Conservation (phyloP, 148 eudicot genomes). For the Heliamphora exappendiculata region DNA sequence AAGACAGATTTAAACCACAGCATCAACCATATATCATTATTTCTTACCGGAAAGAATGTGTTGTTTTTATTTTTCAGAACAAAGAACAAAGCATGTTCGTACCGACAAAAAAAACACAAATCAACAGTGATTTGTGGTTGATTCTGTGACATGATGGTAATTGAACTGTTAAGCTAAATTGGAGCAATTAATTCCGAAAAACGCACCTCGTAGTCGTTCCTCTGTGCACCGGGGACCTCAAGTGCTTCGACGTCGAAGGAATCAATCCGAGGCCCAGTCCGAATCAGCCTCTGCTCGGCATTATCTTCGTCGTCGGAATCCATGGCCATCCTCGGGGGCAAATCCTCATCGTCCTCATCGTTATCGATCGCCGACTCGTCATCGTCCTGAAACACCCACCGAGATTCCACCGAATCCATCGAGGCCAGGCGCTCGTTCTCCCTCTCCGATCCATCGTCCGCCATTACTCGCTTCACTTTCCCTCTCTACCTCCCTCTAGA, state of each 20-base stretch:
- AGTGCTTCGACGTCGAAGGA: slow-evolving; percentile 92
- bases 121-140: too few species aligned
- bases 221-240: slow-evolving; percentile 79
- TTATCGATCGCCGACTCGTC: slow-evolving; percentile 44
- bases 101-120: too few species aligned
- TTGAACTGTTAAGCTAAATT: too few species aligned
- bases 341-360: slow-evolving; percentile 31
- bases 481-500: not conserved
- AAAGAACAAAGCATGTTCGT: too few species aligned
- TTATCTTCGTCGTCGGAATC: slow-evolving; percentile 68
- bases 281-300: slow-evolving; percentile 54
- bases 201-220: slow-evolving; percentile 65
- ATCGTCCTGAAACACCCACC: slow-evolving; percentile 43
- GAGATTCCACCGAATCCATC: slow-evolving; percentile 69
- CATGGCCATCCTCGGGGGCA: slow-evolving; percentile 19
- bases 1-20: too few species aligned
- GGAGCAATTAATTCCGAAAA: not conserved
- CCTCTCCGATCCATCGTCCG: slow-evolving; percentile 49
- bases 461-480: slow-evolving; percentile 10
- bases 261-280: slow-evolving; percentile 86
- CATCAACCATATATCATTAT: too few species aligned
- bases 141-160: too few species aligned
- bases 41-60: too few species aligned
- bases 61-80: too few species aligned
- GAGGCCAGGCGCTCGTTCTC: slow-evolving; percentile 35